phyloP scores from a whole-genome alignment of 2,329 filamentous ascomycete species.

The Aureobasidium namibiae region DNA sequence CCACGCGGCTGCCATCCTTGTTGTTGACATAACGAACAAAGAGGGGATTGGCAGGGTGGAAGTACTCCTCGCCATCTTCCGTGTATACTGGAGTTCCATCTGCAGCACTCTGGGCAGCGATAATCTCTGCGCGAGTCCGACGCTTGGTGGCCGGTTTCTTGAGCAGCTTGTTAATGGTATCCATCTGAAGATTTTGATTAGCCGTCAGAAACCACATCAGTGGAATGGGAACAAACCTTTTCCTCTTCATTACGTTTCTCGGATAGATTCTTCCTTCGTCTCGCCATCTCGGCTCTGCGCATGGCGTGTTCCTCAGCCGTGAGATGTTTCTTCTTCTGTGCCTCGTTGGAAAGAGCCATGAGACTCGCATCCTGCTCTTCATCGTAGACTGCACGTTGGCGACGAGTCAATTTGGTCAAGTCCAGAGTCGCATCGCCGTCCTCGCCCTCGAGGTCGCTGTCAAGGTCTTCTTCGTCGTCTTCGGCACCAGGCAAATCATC shows the following conservation, averaged over 20 bases:
- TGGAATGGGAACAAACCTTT: conserved; percentile 43
- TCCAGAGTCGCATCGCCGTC: conserved; percentile 49
- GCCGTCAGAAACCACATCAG: neutral
- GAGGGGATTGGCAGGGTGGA: conserved; percentile 42
- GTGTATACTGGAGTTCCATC: conserved; percentile 44
- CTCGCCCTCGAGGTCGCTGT: conserved; percentile 33
- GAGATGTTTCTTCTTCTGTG: conserved; percentile 64
- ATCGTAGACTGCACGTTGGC: conserved; percentile 54
- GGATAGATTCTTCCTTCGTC: conserved; percentile 63
- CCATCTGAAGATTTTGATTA: conserved; percentile 50
- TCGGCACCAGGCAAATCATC: conserved; percentile 24
- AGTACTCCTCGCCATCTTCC: conserved; percentile 19
- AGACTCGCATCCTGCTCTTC: conserved; percentile 38
- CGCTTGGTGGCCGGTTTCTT: conserved; percentile 76
- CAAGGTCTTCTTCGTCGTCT: conserved; percentile 26
- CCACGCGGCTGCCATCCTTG: conserved; percentile 54
- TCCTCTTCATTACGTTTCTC: conserved; percentile 74
- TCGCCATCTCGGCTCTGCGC: conserved; percentile 65
- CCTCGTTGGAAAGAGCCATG: conserved; percentile 53
- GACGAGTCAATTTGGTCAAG: conserved; percentile 57
- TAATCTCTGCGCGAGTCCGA: conserved; percentile 40
- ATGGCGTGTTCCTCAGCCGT: conserved; percentile 67
- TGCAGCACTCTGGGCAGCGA: conserved; percentile 31
- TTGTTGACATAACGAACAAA: conserved; percentile 66
- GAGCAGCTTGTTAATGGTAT: conserved; percentile 83